A percentile compares a stretch with the other conserved stretches of the same genome.
These are phyloP conservation scores for Tilletia indica DNA, from an alignment of 1,284 basidiomycete species.

Conservation along the genomic window DNA sequence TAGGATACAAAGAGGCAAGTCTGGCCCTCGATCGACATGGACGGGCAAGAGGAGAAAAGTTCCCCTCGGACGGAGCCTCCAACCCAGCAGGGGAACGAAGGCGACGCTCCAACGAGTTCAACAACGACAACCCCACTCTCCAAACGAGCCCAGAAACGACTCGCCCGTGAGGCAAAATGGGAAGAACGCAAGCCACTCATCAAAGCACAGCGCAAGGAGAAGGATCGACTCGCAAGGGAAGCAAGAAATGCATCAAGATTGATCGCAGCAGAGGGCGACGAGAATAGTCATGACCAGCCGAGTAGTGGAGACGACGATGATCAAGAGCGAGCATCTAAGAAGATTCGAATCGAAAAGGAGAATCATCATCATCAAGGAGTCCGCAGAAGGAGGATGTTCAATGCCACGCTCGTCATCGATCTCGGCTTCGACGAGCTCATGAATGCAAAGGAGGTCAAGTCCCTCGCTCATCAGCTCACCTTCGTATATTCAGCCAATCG, in stretches of 20 bases:
- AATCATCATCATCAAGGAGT: too few species aligned
- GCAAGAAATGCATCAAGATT: not conserved
- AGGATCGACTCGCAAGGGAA: not conserved
- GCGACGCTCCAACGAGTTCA: not conserved
- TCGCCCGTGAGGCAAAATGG: slow-evolving; percentile 6
- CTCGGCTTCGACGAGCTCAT: slow-evolving; percentile 92
- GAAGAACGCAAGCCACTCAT: slow-evolving; percentile 11
- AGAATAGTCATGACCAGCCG: too few species aligned
- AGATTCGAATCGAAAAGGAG: too few species aligned
- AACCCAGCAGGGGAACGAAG: not conserved
- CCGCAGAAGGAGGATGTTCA: too few species aligned
- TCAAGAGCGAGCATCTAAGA: not conserved
- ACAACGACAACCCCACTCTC: not conserved
- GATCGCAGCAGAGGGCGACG: not conserved
- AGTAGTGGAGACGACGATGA: not conserved
- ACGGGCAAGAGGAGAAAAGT: not conserved
- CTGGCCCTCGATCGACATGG: not conserved
- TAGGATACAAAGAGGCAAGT: too few species aligned
- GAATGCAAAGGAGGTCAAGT: slow-evolving; percentile 75
- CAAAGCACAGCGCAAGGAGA: slow-evolving; percentile 15
- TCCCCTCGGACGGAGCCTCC: not conserved
- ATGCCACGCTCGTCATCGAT: slow-evolving; percentile 73
- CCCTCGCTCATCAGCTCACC: not conserved
- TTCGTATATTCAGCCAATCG: slow-evolving; percentile 9
- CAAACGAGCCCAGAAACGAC: slow-evolving; percentile 16